phyloP scores from a whole-genome alignment of 1,284 basidiomycete genomes.

The Thelephora terrestris region DNA sequence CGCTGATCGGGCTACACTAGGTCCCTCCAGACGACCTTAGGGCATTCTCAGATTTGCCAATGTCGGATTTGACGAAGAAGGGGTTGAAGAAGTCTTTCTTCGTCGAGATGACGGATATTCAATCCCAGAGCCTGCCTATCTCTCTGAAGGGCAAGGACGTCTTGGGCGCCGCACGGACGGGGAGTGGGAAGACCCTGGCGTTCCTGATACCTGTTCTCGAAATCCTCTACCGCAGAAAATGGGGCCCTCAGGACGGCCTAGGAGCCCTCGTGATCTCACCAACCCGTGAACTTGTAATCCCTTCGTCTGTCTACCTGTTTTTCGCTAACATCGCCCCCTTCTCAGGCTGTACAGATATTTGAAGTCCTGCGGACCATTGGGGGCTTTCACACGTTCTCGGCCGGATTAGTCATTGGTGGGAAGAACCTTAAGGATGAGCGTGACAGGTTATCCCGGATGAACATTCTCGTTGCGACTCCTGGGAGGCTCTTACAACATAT shows the following conservation, averaged over 20 bases:
- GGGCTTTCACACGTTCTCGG: conserved; percentile 85
- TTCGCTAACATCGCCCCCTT: background rate
- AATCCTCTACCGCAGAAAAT: conserved; percentile 61
- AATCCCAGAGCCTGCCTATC: conserved; percentile 51
- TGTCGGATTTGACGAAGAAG: conserved; percentile 59
- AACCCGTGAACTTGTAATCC: conserved; percentile 79
- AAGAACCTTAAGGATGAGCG: conserved; percentile 93
- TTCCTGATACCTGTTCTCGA: conserved; percentile 77
- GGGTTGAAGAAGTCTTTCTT: conserved; percentile 84
- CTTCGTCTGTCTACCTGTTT: background rate
- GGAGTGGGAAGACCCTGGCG: conserved; percentile 78
- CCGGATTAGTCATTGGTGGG: conserved; percentile 93
- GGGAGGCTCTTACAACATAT: conserved; percentile 94
- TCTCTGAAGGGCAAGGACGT: conserved; percentile 62
- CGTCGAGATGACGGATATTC: conserved; percentile 80
- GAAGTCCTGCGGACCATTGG: conserved; percentile 92
- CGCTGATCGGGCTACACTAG: conserved; percentile 25
- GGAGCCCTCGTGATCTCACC: conserved; percentile 94
- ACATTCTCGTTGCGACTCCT: conserved; percentile 95
- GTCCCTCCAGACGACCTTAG: conserved; percentile 35
- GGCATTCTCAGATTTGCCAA: conserved; percentile 56
- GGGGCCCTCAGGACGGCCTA: conserved; percentile 78
- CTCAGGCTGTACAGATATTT: conserved; percentile 91
- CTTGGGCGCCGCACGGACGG: conserved; percentile 71
- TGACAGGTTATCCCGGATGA: conserved; percentile 86